A percentile compares a stretch with the other conserved stretches of the same genome.
Evolutionary conservation across 495 filamentous ascomycete genomes (phyloP).

Genomic region (Daldinia decipiens): DNA sequence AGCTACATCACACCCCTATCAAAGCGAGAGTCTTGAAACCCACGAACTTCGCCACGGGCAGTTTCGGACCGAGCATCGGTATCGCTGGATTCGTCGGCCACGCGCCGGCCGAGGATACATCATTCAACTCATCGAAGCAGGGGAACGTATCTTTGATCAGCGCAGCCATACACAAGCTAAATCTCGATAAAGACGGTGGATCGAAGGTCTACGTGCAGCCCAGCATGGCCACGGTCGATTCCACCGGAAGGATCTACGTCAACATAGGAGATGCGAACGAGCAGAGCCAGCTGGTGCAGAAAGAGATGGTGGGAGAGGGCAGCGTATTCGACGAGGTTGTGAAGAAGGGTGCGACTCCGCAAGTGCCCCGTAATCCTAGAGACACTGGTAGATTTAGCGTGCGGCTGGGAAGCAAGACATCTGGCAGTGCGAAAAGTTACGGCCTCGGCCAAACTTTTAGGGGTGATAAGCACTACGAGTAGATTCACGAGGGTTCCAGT

Average conservation of each 20-base stretch:
- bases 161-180: constrained; percentile 56
- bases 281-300: constrained; percentile 62
- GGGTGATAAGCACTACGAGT: background rate
- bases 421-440: constrained; percentile 25
- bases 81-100: constrained; percentile 61
- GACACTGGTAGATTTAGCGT: constrained; percentile 1
- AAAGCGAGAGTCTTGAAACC: constrained; percentile 73
- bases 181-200: constrained; percentile 71
- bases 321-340: constrained; percentile 42
- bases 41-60: constrained; percentile 26
- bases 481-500: background rate
- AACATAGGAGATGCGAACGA: constrained; percentile 56
- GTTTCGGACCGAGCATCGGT: constrained; percentile 51
- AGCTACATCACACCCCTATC: constrained; percentile 68
- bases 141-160: background rate
- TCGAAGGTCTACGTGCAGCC: constrained; percentile 72
- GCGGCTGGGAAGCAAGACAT: background rate
- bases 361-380: constrained; percentile 13
- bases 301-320: constrained; percentile 55
- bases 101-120: constrained; percentile 42
- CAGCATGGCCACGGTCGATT: constrained; percentile 64
- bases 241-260: constrained; percentile 68
- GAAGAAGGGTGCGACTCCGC: constrained; percentile 13
- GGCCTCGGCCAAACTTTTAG: constrained; percentile 8
- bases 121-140: constrained; percentile 40